Evolutionary conservation across 176 grass and related monocot genomes (phyloP), one percentile per base, ranked within the genome.

Genomic region (Saccharum officinarum): DNA sequence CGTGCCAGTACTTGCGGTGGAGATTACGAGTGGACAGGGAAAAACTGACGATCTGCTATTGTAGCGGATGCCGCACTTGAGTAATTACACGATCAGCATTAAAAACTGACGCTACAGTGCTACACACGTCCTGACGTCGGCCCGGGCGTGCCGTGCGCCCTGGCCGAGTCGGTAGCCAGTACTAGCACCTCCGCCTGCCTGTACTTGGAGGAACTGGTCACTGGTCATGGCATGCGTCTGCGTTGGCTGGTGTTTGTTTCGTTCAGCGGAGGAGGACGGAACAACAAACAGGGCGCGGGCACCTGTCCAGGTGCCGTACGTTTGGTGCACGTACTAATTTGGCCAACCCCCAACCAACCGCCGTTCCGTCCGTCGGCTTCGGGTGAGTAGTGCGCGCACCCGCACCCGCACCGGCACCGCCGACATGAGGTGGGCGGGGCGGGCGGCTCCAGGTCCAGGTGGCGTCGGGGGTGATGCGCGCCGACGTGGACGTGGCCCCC

Each of bases 401-500:
- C 30, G 44, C 15, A 47, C 12, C 45, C 12, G 33, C 33, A 73
- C 25, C 40, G 37, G 50, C 71, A 73, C n/a, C 80, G 84, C 75
- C 80, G 91, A 87, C 88, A 88, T 73, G 67, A 38, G 76, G 8
- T 11, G 26, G 73, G 62, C 1, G 42, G 33, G 33, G 28, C 12
- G 25, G 73, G 54, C 34, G 73, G 57, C 68, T 71, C 68, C 64
- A 61, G 57, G n/a, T 45, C 68, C 84, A 87, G 71, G 85, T 84
- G 86, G 92, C 86, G 71, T 44, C 44, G 33, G 1, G 36, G 65
- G 80, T 84, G 85, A 79, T 83, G 44, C 31, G 41, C 30, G 87
- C 37, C 47, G 93, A 95, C 87, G 87, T 83, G 60, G 85, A 92
- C 90, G 74, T 95, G 84, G 80, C 85, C 73, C 76, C 47, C 17